Conservation (phyloP, 768 basidiomycete species). For the Russula earlei region DNA sequence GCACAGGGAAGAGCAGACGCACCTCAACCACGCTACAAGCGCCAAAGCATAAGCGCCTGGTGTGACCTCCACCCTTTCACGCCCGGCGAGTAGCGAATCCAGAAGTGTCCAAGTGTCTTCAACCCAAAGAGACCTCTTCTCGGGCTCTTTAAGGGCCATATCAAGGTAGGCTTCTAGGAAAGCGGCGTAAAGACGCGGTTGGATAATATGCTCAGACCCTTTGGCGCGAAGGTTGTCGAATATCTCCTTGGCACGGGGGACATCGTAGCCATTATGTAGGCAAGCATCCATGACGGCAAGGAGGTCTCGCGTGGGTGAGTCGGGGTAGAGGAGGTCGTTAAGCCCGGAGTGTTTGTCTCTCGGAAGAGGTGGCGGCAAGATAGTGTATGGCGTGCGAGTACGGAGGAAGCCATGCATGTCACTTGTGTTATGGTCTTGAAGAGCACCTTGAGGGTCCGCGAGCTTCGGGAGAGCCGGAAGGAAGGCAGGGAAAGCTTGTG, state of each 20-base stretch:
- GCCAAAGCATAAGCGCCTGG: slow-evolving; percentile 59
- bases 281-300: slow-evolving; percentile 80
- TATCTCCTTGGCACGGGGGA: slow-evolving; percentile 63
- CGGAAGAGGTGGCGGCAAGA: slow-evolving; percentile 62
- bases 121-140: slow-evolving; percentile 45
- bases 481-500: slow-evolving; percentile 33
- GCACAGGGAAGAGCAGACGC: slow-evolving; percentile 14
- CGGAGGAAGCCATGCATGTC: slow-evolving; percentile 46
- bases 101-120: slow-evolving; percentile 55
- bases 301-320: slow-evolving; percentile 58
- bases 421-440: slow-evolving; percentile 14
- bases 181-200: slow-evolving; percentile 47
- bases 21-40: slow-evolving; percentile 52
- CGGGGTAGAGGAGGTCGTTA: slow-evolving; percentile 49
- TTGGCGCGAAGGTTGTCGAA: slow-evolving; percentile 51
- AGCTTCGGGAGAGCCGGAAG: slow-evolving; percentile 25
- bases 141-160: slow-evolving; percentile 43
- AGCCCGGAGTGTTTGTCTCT: slow-evolving; percentile 31
- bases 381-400: slow-evolving; percentile 39
- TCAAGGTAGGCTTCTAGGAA: slow-evolving; percentile 57
- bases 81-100: slow-evolving; percentile 40
- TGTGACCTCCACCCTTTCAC: slow-evolving; percentile 42
- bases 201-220: slow-evolving; percentile 38
- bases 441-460: not conserved
- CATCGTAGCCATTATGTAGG: slow-evolving; percentile 63